Evolutionary conservation across 2,329 filamentous ascomycete species (phyloP).

Genomic region (Colletotrichum lindemuthianum): DNA sequence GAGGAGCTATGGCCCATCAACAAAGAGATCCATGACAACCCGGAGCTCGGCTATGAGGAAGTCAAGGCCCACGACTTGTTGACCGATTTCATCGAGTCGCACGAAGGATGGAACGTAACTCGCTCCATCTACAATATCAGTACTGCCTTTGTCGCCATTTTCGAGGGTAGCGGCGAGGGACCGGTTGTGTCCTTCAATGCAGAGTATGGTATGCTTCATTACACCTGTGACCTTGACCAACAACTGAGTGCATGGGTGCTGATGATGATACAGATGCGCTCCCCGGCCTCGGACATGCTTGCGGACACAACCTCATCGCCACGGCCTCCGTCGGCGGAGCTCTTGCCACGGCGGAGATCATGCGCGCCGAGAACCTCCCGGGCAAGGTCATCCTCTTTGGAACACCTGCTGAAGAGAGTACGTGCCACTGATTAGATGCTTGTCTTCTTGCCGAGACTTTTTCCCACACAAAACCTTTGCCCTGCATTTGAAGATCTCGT

Average conservation of each 20-base stretch:
- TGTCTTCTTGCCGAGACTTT: too few relatives aligned
- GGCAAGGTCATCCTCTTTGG: slow-evolving; percentile 59
- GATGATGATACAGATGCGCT: slow-evolving; percentile 44
- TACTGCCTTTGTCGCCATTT: slow-evolving; percentile 56
- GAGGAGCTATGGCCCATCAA: slow-evolving; percentile 49
- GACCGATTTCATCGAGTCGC: slow-evolving; percentile 48
- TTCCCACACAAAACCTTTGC: too few relatives aligned
- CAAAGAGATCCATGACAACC: slow-evolving; percentile 55
- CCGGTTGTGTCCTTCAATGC: slow-evolving; percentile 55
- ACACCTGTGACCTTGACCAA: not conserved
- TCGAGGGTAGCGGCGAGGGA: slow-evolving; percentile 48
- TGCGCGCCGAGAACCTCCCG: slow-evolving; percentile 52
- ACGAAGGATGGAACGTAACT: slow-evolving; percentile 51
- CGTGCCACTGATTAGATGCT: not conserved
- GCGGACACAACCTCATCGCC: slow-evolving; percentile 55
- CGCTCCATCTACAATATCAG: slow-evolving; percentile 51
- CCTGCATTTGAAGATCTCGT: too few relatives aligned
- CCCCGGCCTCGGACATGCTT: slow-evolving; percentile 49
- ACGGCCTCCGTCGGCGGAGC: slow-evolving; percentile 57
- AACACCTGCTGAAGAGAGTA: slow-evolving; percentile 61
- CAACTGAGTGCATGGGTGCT: slow-evolving; percentile 23
- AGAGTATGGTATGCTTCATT: slow-evolving; percentile 43
- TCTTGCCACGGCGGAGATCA: slow-evolving; percentile 56
- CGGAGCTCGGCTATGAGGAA: slow-evolving; percentile 55
- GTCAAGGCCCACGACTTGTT: slow-evolving; percentile 53